A percentile compares a stretch with the other conserved stretches of the same genome.
Conservation (phyloP, 108 stramenopile genomes). For the Cyclotella sp. region DNA sequence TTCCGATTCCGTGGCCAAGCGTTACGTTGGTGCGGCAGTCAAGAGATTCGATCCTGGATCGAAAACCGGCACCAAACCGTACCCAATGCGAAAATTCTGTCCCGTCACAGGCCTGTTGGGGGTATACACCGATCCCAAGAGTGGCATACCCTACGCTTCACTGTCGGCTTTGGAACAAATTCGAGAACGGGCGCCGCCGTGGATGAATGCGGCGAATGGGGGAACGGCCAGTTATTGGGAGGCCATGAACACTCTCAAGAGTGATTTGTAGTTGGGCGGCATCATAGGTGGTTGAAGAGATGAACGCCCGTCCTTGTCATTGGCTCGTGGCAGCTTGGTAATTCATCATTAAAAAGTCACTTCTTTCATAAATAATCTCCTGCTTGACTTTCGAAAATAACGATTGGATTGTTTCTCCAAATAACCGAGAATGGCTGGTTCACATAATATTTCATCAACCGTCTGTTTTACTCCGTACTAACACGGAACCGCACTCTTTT, state of each 20-base stretch:
- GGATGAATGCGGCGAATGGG: constrained; percentile 56
- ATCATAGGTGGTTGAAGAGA: no score
- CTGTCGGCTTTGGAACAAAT: constrained; percentile 85
- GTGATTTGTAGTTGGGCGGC: neutral
- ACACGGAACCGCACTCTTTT: no score
- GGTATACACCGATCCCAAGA: constrained; percentile 81
- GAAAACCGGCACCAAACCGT: constrained; percentile 21
- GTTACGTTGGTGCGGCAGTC: constrained; percentile 73
- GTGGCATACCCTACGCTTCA: constrained; percentile 78
- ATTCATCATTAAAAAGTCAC: no score
- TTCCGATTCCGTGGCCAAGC: constrained; percentile 67
- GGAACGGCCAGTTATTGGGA: constrained; percentile 54
- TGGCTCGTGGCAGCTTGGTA: no score
- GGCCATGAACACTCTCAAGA: constrained; percentile 40
- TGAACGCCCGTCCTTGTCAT: no score
- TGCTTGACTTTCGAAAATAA: no score
- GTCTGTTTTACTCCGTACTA: no score
- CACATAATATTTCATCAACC: no score
- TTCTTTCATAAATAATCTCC: no score
- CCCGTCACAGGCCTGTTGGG: constrained; percentile 83
- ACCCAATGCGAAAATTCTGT: constrained; percentile 78
- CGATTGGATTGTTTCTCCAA: no score
- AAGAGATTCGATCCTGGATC: neutral
- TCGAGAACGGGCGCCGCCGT: constrained; percentile 83
- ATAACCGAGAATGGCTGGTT: no score